These are phyloP conservation scores for Aspergillus brunneoviolaceus DNA, from an alignment of 2,329 filamentous ascomycete genomes.

Conservation along the genomic window DNA sequence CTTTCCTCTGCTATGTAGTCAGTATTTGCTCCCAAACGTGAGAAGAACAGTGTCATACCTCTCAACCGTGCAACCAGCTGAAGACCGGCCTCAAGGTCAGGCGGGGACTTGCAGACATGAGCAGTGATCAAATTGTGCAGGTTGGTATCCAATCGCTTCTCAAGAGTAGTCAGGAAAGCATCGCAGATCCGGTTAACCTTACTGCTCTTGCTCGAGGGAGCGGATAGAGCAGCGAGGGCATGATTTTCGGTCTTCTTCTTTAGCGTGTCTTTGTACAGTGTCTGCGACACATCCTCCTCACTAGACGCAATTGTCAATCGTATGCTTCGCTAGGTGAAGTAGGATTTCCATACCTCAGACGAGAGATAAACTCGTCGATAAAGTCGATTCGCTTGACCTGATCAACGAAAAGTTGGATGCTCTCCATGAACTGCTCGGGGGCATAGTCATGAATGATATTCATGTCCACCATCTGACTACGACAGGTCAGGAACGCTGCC, in stretches of 20 bases:
- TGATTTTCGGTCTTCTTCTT: slow-evolving; percentile 41
- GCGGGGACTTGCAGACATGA: slow-evolving; percentile 88
- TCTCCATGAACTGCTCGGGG: slow-evolving; percentile 79
- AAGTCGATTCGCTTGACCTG: slow-evolving; percentile 79
- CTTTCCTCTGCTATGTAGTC: slow-evolving; percentile 53
- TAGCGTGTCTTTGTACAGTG: slow-evolving; percentile 88
- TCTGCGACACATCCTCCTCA: slow-evolving; percentile 89
- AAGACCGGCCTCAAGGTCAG: slow-evolving; percentile 83
- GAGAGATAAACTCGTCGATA: slow-evolving; percentile 88
- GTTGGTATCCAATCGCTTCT: slow-evolving; percentile 61
- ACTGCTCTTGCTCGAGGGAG: slow-evolving; percentile 28
- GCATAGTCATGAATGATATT: slow-evolving; percentile 94
- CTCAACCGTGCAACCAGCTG: slow-evolving; percentile 72
- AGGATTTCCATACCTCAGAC: slow-evolving; percentile 61
- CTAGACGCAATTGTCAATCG: slow-evolving; percentile 30
- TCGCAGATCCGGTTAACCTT: slow-evolving; percentile 92
- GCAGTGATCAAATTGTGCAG: slow-evolving; percentile 92
- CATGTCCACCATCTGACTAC: slow-evolving; percentile 94
- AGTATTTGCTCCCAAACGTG: slow-evolving; percentile 12
- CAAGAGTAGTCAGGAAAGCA: slow-evolving; percentile 70
- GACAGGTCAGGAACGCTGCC: slow-evolving; percentile 80
- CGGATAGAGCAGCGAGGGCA: slow-evolving; percentile 25
- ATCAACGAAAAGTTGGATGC: slow-evolving; percentile 73
- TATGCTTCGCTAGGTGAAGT: not conserved
- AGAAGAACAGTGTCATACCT: slow-evolving; percentile 31